Conservation (phyloP, 2,329 filamentous ascomycete genomes). For the Lasiodiplodia sp. region DNA sequence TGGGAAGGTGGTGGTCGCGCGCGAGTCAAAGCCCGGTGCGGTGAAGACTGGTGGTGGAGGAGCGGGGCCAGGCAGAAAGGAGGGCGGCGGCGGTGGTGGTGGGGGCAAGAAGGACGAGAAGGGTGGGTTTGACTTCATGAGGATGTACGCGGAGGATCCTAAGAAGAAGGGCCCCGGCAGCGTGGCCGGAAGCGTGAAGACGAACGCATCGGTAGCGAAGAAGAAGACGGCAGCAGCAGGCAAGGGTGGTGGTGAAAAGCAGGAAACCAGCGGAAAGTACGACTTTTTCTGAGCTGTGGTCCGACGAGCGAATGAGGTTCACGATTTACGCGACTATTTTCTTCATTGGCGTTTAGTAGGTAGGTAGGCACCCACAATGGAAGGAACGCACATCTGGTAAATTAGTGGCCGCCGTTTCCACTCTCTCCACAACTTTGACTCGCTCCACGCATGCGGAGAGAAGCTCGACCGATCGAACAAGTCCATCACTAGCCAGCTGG, state of each 20-base stretch:
- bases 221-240: not conserved
- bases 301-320: not conserved
- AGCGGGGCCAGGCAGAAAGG: not conserved
- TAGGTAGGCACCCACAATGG: not conserved
- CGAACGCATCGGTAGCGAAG: not conserved
- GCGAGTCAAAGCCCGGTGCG: constrained; percentile 12
- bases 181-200: constrained; percentile 23
- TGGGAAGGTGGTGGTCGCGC: constrained; percentile 20
- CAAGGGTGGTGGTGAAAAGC: not conserved
- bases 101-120: constrained; percentile 6
- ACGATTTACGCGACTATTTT: not conserved
- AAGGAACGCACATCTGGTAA: not conserved
- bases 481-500: constrained; percentile 7
- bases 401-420: not conserved
- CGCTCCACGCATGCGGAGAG: not conserved
- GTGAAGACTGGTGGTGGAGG: constrained; percentile 4
- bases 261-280: constrained; percentile 11
- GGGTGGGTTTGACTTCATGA: constrained; percentile 27
- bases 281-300: constrained; percentile 11
- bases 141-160: constrained; percentile 2
- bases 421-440: not conserved
- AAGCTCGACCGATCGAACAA: not conserved
- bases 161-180: constrained; percentile 28
- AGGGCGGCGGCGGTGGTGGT: not conserved
- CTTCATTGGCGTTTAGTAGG: not conserved